phyloP scores from a whole-genome alignment of 352 stramenopile genomes.

The Phytopythium cucurbitacearum region DNA sequence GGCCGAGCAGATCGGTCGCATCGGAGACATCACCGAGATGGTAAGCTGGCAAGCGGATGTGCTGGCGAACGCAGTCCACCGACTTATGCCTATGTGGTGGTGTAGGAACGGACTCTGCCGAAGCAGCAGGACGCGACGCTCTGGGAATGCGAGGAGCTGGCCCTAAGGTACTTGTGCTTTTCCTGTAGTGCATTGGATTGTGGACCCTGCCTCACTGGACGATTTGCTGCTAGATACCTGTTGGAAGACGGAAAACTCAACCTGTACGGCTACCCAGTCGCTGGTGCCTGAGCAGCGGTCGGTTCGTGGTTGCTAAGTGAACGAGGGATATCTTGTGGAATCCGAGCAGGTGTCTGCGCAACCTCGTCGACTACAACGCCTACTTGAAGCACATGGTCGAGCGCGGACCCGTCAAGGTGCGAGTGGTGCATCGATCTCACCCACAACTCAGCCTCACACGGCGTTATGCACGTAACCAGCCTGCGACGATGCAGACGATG shows the following conservation, averaged over 20 bases:
- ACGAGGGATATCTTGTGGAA: too few species aligned
- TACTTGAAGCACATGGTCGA: conserved; percentile 68
- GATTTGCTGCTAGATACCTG: conserved; percentile 48
- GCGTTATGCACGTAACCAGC: conserved; percentile 15
- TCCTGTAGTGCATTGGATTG: not conserved
- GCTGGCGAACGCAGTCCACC: not conserved
- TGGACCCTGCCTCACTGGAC: too few species aligned
- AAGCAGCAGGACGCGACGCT: conserved; percentile 86
- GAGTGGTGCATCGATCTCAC: not conserved
- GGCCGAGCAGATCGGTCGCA: conserved; percentile 84
- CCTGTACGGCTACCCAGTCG: conserved; percentile 33
- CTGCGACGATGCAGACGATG: conserved; percentile 60
- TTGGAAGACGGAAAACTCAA: conserved; percentile 92
- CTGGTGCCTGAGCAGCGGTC: not conserved
- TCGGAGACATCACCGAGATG: conserved; percentile 89
- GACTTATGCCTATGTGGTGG: not conserved
- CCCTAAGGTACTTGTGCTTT: conserved; percentile 35
- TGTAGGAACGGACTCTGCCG: conserved; percentile 62
- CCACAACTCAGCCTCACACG: not conserved
- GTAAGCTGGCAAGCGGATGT: conserved; percentile 8
- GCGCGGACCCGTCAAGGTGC: conserved; percentile 60
- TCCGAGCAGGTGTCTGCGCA: conserved; percentile 53
- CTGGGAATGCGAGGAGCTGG: conserved; percentile 89
- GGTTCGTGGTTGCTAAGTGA: too few species aligned
- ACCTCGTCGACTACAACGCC: conserved; percentile 79